Evolutionary conservation across 345 rosid genomes (phyloP).

Genomic region (Pugionium cornutum): DNA sequence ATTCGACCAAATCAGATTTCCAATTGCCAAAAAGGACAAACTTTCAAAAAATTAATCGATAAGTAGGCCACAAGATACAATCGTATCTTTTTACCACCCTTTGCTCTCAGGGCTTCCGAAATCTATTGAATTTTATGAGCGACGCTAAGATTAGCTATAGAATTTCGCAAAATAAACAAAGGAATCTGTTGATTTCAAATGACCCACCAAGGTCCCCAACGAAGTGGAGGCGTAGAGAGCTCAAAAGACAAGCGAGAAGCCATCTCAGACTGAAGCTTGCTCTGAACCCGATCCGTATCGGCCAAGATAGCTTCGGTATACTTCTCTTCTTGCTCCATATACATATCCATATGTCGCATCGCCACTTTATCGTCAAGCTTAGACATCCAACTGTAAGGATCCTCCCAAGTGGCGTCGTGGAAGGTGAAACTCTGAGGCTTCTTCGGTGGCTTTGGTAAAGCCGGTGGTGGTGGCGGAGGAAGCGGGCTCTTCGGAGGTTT

Average conservation of each 20-base stretch:
- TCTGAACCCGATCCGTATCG: conserved; percentile 73
- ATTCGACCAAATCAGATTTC: conserved; percentile 13
- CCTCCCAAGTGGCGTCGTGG: conserved; percentile 83
- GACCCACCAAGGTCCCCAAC: conserved; percentile 89
- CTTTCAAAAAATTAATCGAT: conserved; percentile 2
- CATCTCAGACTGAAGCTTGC: conserved; percentile 89
- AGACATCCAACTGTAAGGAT: conserved; percentile 96
- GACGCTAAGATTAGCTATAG: not conserved
- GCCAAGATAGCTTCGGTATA: conserved; percentile 80
- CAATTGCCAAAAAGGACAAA: not conserved
- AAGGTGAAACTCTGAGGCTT: conserved; percentile 72
- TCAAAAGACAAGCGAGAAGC: conserved; percentile 79
- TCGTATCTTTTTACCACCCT: conserved; percentile 14
- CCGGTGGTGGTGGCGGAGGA: conserved; percentile 59
- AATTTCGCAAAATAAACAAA: not conserved
- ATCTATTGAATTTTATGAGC: not conserved
- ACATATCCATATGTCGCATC: conserved; percentile 94
- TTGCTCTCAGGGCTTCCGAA: not conserved
- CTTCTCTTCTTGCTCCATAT: conserved; percentile 96
- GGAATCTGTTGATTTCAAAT: not conserved
- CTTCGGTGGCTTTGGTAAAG: conserved; percentile 79
- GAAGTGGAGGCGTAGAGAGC: conserved; percentile 88
- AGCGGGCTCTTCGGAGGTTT: conserved; percentile 45
- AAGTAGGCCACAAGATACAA: not conserved
- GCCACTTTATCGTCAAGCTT: conserved; percentile 83